These are phyloP conservation scores for Amoebophrya sp. DNA, from an alignment of 169 alveolate genomes.

Conservation along the genomic window DNA sequence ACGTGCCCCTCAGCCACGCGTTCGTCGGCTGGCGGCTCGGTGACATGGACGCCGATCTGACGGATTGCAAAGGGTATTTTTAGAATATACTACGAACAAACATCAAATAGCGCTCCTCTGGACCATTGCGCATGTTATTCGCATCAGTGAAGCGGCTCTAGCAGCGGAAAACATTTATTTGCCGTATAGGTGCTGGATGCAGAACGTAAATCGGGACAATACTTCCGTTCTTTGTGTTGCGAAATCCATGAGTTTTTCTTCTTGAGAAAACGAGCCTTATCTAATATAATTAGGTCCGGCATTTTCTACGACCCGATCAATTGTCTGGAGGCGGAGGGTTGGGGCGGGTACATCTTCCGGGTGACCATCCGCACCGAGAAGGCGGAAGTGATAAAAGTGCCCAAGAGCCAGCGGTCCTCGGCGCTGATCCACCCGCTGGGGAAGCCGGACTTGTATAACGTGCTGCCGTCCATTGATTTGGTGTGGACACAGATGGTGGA, in stretches of 20 bases:
- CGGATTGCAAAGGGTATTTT: constrained; percentile 3
- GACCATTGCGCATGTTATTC: too few relatives aligned
- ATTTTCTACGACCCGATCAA: constrained; percentile 21
- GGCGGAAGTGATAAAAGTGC: neutral
- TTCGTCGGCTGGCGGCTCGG: constrained; percentile 14
- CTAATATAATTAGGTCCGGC: too few relatives aligned
- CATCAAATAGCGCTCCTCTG: too few relatives aligned
- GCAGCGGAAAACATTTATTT: too few relatives aligned
- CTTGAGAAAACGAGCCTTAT: too few relatives aligned
- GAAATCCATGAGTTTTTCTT: too few relatives aligned
- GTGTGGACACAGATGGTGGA: constrained; percentile 16
- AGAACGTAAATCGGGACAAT: too few relatives aligned
- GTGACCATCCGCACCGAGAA: constrained; percentile 17
- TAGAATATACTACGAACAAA: too few relatives aligned
- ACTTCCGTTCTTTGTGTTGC: too few relatives aligned
- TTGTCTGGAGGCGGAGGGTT: constrained; percentile 14
- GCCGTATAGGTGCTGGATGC: too few relatives aligned
- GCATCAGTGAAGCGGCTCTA: too few relatives aligned
- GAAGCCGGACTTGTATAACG: neutral
- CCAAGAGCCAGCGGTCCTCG: neutral
- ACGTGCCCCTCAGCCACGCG: neutral
- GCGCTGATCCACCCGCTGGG: constrained; percentile 2
- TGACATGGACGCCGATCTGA: neutral
- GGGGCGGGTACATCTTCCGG: neutral
- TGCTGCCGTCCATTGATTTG: neutral